phyloP scores from a whole-genome alignment of 805 yeast species.

The Myxozyma monticola region DNA sequence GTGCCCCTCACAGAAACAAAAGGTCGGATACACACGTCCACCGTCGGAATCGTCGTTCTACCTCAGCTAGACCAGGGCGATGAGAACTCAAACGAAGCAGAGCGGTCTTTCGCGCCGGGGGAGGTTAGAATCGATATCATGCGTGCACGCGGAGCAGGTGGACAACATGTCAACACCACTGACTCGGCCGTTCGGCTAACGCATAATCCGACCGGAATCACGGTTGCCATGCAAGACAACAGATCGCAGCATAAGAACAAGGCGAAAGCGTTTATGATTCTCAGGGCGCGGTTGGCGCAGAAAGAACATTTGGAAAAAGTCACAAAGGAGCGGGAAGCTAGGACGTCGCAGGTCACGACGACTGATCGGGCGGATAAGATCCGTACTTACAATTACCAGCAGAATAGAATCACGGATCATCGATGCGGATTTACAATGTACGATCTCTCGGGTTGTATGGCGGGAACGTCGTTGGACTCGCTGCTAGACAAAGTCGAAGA shows the following conservation, averaged over 20 bases:
- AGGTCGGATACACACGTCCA: constrained; percentile 93
- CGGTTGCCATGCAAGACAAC: constrained; percentile 89
- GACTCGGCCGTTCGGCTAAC: constrained; percentile 94
- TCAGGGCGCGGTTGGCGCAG: constrained; percentile 84
- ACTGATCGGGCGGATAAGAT: constrained; percentile 92
- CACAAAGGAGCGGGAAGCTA: constrained; percentile 60
- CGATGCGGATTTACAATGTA: constrained; percentile 79
- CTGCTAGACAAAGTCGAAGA: constrained; percentile 25
- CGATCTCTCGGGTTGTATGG: constrained; percentile 67
- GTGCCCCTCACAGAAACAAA: constrained; percentile 91
- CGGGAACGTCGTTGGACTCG: constrained; percentile 46
- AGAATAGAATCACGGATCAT: constrained; percentile 91
- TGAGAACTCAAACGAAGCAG: constrained; percentile 52
- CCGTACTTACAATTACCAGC: constrained; percentile 90
- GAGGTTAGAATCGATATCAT: constrained; percentile 94
- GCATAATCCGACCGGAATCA: constrained; percentile 87
- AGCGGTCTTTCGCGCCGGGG: constrained; percentile 74
- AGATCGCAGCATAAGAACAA: constrained; percentile 92
- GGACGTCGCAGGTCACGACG: constrained; percentile 82
- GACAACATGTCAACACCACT: constrained; percentile 96
- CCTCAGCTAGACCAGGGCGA: constrained; percentile 71
- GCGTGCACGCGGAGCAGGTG: constrained; percentile 97
- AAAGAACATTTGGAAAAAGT: constrained; percentile 64
- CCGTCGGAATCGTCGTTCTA: constrained; percentile 91
- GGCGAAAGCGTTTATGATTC: constrained; percentile 83